Base-by-base conservation (phyloP, 306 rosid species). In the Castanopsis chinensis region DNA sequence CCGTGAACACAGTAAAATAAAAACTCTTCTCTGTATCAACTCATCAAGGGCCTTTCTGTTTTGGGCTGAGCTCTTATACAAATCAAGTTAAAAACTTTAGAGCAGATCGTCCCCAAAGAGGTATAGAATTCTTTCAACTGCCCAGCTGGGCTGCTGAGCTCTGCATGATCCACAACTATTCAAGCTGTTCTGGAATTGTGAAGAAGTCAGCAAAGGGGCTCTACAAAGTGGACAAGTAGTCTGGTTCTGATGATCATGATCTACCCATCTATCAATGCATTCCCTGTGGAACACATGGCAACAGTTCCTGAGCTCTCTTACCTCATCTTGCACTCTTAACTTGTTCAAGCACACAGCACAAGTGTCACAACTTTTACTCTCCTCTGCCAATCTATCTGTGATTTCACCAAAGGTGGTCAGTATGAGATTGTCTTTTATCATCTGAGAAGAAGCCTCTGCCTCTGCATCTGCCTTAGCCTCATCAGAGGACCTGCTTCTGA, bases 81-180 rank as follows among this genome's bases (percentile, higher is more conserved):
- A 10, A 58, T 33, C 51, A 32, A 17, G 6, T 19, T 19, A 67
- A 15, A 15, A 63, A 63, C 45, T 41, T 41, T 8, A 41, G 35
- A 81, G 49, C 0, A 92, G 86, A 87, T 93, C 97, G 28, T 93
- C 96, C 41, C 96, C 97, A 69, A 93, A 93, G 30, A 93, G 92
- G 86, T 91, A 93, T 25, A 91, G 92, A 49, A 93, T 89, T 79
- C 97, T 83, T 76, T 93, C 96, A 15, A 93, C 94, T 7, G 97
- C 94, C 97, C 97, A 93, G 73, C 92, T 93, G 55, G 96, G 45
- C 11, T 41, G 96, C 69, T 90, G 91, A 25, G 87, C 45, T 15
- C 83, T 79, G 45, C 45, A 41, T 20, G 87, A 73, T 59, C 73
- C 75, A 59, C 70, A 77, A 35, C 68, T 41, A 41, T 41, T n/a